Evolutionary conservation across 768 basidiomycete species (phyloP), one percentile per base, ranked within the genome.

Genomic region (Lentinus brumalis): DNA sequence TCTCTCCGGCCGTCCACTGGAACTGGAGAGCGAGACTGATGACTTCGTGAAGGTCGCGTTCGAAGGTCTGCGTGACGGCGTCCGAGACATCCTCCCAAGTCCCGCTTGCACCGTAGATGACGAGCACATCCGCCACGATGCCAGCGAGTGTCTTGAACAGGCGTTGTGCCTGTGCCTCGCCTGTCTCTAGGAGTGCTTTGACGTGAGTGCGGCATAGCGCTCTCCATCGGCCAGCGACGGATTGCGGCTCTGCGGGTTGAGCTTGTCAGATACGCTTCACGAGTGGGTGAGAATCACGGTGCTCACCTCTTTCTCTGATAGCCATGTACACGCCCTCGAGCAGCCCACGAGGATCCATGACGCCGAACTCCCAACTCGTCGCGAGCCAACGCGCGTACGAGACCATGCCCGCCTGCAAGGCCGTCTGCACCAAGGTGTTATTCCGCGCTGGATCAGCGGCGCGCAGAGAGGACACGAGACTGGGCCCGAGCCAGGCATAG

Each of bases 221-320:
- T 15, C 66, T 30, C 66, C 66, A 67, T 35, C 53, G 55, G 14
- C 59, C 59, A 3, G 57, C 60, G 9, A 64, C 55, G 7, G 62
- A 49, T 42, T 64, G 66, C 5, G 49, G 38, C 26, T 64, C 66
- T 67, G 6, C 14, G 12, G n/a, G 35, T 42, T 14, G 12, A 38
- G 6, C 18, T 31, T 21, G 12, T 9, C 1, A 40, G 29, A 14
- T 26, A 26, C 21, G 21, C 11, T 16, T 3, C 31, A 16, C 2
- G 15, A 51, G 14, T 15, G 2, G n/a, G 32, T 12, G n/a, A 14
- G 6, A 2, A 35, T 32, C 8, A 51, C 4, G 30, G 6, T 5
- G 26, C 52, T 4, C 12, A 53, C 52, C 52, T 41, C 38, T 16
- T 10, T 15, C 35, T 26, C 39, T 41, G n/a, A 62, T 59, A 14